These are phyloP conservation scores for Fusarium tuaranense DNA, from an alignment of 2,329 filamentous ascomycete species.

Conservation along the genomic window DNA sequence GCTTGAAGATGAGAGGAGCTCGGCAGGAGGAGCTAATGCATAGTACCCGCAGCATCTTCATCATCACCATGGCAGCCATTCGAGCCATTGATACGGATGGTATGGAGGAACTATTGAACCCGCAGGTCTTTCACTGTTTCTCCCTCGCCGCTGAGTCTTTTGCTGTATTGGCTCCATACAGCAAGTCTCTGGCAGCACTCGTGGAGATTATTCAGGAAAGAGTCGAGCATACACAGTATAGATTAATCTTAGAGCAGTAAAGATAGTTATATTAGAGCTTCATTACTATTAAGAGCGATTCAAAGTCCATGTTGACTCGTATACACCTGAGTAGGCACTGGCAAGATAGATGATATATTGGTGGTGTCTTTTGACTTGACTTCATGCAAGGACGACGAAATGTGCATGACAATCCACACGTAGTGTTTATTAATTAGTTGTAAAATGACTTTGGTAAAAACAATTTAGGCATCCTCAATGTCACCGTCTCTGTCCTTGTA, in stretches of 20 bases:
- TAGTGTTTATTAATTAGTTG: background rate
- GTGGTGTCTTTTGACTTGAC: too few relatives aligned
- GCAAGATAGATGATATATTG: too few relatives aligned
- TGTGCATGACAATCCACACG: background rate
- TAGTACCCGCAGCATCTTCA: slow-evolving; percentile 1
- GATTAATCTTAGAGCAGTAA: background rate
- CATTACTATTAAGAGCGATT: background rate
- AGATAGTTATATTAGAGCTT: background rate
- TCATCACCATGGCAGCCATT: slow-evolving; percentile 1
- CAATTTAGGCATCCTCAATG: background rate
- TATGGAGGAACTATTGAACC: background rate
- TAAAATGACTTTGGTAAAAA: background rate
- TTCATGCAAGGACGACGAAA: background rate
- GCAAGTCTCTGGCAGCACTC: background rate
- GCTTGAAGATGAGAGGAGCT: background rate
- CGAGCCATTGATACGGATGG: background rate
- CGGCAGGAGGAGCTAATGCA: background rate
- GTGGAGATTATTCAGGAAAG: background rate
- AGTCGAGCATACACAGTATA: background rate
- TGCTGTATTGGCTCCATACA: background rate
- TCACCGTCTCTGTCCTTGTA: background rate
- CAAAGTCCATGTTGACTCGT: background rate
- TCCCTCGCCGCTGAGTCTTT: slow-evolving; percentile 1
- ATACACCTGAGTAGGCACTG: too few relatives aligned
- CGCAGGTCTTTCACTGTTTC: background rate